phyloP scores from a whole-genome alignment of 345 rosid species.

The Camelina hispida region DNA sequence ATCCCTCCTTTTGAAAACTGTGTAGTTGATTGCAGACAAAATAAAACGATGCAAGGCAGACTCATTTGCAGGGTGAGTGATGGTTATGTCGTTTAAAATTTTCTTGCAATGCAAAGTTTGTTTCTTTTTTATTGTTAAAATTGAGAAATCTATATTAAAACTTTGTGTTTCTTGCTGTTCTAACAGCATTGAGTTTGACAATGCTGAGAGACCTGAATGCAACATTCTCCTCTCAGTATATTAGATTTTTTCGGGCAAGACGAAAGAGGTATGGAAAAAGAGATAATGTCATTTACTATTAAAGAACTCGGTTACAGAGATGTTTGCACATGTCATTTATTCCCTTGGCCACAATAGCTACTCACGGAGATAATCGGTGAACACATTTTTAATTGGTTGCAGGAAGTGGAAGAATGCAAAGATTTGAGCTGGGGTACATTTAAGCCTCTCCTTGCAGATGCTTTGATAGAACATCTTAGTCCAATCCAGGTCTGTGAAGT shows the following conservation, averaged over 20 bases:
- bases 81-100: not conserved
- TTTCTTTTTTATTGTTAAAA: too few relatives aligned
- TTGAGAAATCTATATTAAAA: not conserved
- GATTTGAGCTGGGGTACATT: constrained; percentile 85
- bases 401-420: constrained; percentile 88
- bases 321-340: constrained; percentile 15
- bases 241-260: constrained; percentile 80
- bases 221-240: constrained; percentile 85
- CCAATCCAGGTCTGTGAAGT: constrained; percentile 76
- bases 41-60: constrained; percentile 95
- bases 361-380: not conserved
- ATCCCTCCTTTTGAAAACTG: constrained; percentile 11
- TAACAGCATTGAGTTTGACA: constrained; percentile 82
- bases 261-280: constrained; percentile 66
- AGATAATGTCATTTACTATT: not conserved
- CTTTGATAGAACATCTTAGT: constrained; percentile 78
- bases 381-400: constrained; percentile 25
- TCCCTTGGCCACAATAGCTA: not conserved
- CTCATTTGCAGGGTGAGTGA: constrained; percentile 66
- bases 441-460: constrained; percentile 71
- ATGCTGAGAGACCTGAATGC: constrained; percentile 95
- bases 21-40: constrained; percentile 80
- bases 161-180: constrained; percentile 16
- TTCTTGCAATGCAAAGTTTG: not conserved
- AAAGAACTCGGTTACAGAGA: not conserved